Conservation (phyloP, 495 filamentous ascomycete genomes). For the Xylaria castorea region DNA sequence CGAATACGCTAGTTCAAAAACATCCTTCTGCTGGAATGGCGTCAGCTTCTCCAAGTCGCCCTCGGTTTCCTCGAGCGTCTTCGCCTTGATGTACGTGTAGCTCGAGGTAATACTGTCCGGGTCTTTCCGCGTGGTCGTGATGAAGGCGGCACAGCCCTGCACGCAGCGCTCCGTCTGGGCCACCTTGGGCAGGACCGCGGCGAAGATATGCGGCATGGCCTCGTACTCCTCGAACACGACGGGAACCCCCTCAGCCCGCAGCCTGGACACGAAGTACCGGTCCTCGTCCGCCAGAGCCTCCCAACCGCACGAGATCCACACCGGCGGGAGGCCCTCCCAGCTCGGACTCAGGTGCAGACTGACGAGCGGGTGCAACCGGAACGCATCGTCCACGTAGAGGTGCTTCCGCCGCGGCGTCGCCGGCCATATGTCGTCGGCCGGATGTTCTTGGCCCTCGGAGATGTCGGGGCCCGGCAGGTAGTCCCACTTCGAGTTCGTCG, state of each 20-base stretch:
- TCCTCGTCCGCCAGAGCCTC: slow-evolving; percentile 81
- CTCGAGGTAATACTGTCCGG: slow-evolving; percentile 48
- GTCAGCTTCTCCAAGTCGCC: slow-evolving; percentile 60
- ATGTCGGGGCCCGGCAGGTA: slow-evolving; percentile 65
- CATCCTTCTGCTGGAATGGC: slow-evolving; percentile 60
- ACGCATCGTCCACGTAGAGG: slow-evolving; percentile 68
- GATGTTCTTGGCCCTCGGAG: slow-evolving; percentile 45
- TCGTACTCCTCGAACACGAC: slow-evolving; percentile 80
- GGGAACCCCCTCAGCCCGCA: slow-evolving; percentile 65
- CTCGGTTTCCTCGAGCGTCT: slow-evolving; percentile 57
- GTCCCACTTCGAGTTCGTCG: slow-evolving; percentile 69
- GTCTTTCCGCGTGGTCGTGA: slow-evolving; percentile 51
- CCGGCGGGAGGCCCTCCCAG: slow-evolving; percentile 74
- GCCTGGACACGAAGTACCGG: slow-evolving; percentile 63
- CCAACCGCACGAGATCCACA: slow-evolving; percentile 78
- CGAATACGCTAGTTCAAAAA: slow-evolving; percentile 56
- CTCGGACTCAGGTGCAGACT: slow-evolving; percentile 32
- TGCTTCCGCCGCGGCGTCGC: slow-evolving; percentile 69
- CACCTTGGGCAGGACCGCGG: slow-evolving; percentile 63
- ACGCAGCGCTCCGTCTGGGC: slow-evolving; percentile 59
- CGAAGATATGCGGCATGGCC: slow-evolving; percentile 91
- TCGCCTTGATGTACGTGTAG: slow-evolving; percentile 62
- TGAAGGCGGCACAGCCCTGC: slow-evolving; percentile 64
- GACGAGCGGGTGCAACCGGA: slow-evolving; percentile 77
- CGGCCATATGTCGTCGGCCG: slow-evolving; percentile 74